Evolutionary conservation across 768 basidiomycete species (phyloP).

Genomic region (Pholiota conissans): DNA sequence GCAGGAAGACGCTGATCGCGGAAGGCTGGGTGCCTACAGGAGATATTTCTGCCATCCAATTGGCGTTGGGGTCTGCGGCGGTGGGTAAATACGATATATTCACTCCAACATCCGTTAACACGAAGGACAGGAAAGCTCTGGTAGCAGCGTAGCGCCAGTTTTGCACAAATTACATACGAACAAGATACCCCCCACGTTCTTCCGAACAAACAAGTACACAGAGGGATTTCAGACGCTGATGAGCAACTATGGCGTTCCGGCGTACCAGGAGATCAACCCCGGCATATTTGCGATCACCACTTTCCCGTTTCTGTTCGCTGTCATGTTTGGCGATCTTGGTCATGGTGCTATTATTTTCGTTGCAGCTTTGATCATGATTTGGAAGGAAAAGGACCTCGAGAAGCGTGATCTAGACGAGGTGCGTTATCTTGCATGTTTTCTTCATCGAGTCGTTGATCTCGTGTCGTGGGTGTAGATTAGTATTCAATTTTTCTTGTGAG

Average conservation of each 20-base stretch:
- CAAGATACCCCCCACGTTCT: slow-evolving; percentile 94
- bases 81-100: slow-evolving; percentile 40
- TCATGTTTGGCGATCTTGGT: slow-evolving; percentile 99
- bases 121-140: slow-evolving; percentile 72
- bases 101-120: not conserved
- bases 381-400: slow-evolving; percentile 78
- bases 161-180: slow-evolving; percentile 85
- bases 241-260: slow-evolving; percentile 94
- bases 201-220: slow-evolving; percentile 93
- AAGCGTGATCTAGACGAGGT: slow-evolving; percentile 78
- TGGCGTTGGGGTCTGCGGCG: slow-evolving; percentile 86
- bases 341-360: slow-evolving; percentile 84
- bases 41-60: slow-evolving; percentile 84
- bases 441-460: not conserved
- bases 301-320: slow-evolving; percentile 97
- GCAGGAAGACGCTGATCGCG: slow-evolving; percentile 92
- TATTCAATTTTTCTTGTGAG: slow-evolving; percentile 91
- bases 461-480: slow-evolving; percentile 54
- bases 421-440: slow-evolving; percentile 17
- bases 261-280: slow-evolving; percentile 96
- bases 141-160: slow-evolving; percentile 89
- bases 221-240: slow-evolving; percentile 97
- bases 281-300: slow-evolving; percentile 90
- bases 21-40: slow-evolving; percentile 98
- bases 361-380: slow-evolving; percentile 82